Conservation (phyloP, 2,329 filamentous ascomycete genomes). For the Verticillium longisporum region DNA sequence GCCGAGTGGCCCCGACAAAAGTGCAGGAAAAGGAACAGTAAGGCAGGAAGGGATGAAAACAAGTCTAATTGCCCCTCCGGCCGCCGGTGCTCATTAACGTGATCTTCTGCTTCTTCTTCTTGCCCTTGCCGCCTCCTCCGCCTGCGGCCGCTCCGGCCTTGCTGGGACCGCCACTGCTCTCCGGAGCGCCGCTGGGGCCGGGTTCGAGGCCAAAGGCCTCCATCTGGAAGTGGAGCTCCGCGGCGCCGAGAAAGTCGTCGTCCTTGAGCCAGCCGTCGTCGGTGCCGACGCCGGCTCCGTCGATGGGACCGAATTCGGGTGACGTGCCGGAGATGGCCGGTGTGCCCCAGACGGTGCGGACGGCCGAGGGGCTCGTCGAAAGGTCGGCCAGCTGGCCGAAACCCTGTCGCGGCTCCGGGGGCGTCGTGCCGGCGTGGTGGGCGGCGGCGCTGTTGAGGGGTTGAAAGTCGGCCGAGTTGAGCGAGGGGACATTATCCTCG, state of each 20-base stretch:
- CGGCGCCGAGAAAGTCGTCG: conserved; percentile 61
- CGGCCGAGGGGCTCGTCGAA: conserved; percentile 71
- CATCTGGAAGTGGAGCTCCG: conserved; percentile 54
- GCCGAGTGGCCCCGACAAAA: too few relatives aligned
- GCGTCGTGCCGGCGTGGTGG: conserved; percentile 39
- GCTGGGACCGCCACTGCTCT: conserved; percentile 5
- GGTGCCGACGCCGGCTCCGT: conserved; percentile 17
- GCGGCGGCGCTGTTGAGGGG: conserved; percentile 39
- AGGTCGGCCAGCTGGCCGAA: conserved; percentile 68
- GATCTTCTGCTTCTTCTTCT: conserved; percentile 68
- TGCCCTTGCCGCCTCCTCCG: conserved; percentile 40
- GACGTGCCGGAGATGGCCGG: conserved; percentile 44
- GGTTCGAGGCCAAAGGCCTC: conserved; percentile 41
- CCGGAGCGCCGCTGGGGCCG: background rate
- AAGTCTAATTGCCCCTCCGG: conserved; percentile 32
- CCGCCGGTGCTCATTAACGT: conserved; percentile 64
- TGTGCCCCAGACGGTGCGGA: conserved; percentile 91
- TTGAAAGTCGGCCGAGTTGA: conserved; percentile 58
- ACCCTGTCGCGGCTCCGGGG: conserved; percentile 50
- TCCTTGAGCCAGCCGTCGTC: conserved; percentile 85
- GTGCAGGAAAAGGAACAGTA: too few relatives aligned
- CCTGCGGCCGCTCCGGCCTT: conserved; percentile 10
- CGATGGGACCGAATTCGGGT: conserved; percentile 2
- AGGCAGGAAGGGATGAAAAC: background rate
- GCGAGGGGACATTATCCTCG: conserved; percentile 29